A percentile compares a stretch with the other conserved stretches of the same genome.
phyloP scores from a whole-genome alignment of 495 filamentous ascomycete genomes.

The Neurospora tetraspora region DNA sequence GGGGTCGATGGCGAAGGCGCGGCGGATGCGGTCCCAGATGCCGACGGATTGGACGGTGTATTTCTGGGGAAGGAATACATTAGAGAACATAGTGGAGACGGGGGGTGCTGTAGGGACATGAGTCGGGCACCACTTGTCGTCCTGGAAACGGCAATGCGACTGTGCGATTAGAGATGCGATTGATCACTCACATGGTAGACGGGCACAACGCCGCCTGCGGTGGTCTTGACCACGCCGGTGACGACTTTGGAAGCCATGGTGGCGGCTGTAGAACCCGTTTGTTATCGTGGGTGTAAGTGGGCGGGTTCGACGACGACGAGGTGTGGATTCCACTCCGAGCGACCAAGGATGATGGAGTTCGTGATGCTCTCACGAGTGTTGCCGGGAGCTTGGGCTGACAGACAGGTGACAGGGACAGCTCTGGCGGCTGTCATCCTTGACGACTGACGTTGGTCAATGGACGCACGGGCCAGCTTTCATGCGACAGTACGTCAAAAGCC shows the following conservation, averaged over 20 bases:
- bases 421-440: background rate
- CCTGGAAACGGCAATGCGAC: too few species aligned
- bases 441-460: background rate
- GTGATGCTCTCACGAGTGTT: background rate
- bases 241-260: conserved; percentile 47
- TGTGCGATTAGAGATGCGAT: background rate
- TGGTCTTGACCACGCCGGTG: conserved; percentile 42
- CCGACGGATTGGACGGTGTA: conserved; percentile 91
- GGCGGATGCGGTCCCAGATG: conserved; percentile 78
- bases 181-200: conserved; percentile 33
- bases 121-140: background rate
- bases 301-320: background rate
- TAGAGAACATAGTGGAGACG: background rate
- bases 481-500: background rate
- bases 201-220: conserved; percentile 34
- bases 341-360: background rate
- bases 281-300: background rate
- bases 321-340: background rate
- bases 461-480: background rate
- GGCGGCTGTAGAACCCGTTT: conserved; percentile 8
- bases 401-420: background rate
- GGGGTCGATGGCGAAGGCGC: conserved; percentile 69
- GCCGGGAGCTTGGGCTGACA: background rate
- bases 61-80: conserved; percentile 50
- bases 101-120: background rate